Conservation (phyloP, 2,329 filamentous ascomycete genomes). For the Arthrinium phaeospermum region DNA sequence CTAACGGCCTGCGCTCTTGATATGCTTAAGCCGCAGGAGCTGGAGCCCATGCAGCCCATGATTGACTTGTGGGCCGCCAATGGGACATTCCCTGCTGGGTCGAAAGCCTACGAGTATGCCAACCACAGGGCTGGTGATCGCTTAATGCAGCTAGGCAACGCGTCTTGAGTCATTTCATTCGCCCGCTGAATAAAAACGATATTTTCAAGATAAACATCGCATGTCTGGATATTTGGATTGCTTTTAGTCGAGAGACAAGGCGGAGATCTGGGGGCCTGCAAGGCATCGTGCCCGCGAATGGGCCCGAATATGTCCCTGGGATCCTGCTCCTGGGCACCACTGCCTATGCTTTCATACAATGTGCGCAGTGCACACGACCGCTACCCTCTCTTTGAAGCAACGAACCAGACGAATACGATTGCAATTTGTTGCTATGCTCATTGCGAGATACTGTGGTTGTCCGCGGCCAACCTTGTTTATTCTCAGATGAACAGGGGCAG, state of each 20-base stretch:
- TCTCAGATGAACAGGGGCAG: background rate
- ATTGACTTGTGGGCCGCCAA: slow-evolving; percentile 92
- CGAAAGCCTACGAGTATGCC: slow-evolving; percentile 69
- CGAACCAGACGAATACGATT: background rate
- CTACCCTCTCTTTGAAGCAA: background rate
- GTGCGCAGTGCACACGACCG: background rate
- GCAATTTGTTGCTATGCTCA: background rate
- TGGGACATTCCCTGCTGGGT: slow-evolving; percentile 82
- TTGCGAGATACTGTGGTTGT: background rate
- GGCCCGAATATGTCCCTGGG: background rate
- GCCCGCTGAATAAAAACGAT: slow-evolving; percentile 1
- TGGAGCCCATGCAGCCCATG: slow-evolving; percentile 94
- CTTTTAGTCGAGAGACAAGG: slow-evolving; percentile 10
- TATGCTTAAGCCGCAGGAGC: slow-evolving; percentile 85
- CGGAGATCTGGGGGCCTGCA: background rate
- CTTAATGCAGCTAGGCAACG: slow-evolving; percentile 54
- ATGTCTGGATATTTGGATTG: slow-evolving; percentile 10
- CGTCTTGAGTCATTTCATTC: background rate
- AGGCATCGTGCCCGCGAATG: too few relatives aligned
- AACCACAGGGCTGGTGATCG: slow-evolving; percentile 66
- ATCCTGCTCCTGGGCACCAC: background rate
- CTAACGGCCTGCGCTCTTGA: slow-evolving; percentile 80
- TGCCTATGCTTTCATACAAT: background rate
- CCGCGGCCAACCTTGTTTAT: background rate
- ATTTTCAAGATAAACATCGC: slow-evolving; percentile 6